Conservation (phyloP, 495 filamentous ascomycete species). For the Chaetomium fimeti region DNA sequence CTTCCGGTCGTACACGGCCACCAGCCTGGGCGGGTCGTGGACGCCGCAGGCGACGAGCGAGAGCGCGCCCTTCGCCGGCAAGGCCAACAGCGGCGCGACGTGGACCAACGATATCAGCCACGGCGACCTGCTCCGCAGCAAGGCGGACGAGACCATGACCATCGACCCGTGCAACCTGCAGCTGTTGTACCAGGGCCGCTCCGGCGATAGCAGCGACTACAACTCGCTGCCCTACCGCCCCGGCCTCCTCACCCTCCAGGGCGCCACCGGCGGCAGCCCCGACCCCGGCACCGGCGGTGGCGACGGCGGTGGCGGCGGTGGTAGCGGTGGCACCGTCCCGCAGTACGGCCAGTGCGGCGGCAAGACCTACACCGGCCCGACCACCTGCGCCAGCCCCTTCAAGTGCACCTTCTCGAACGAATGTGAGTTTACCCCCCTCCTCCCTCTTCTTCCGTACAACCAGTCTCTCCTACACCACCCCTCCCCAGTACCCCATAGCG, state of each 20-base stretch:
- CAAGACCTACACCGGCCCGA: constrained; percentile 25
- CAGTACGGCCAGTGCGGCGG: constrained; percentile 28
- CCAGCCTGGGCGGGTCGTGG: constrained; percentile 54
- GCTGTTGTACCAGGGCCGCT: constrained; percentile 57
- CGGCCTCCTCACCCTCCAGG: constrained; percentile 50
- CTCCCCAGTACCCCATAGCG: too few relatives aligned
- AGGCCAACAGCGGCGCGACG: constrained; percentile 58
- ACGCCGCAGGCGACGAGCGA: constrained; percentile 53
- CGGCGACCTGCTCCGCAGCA: constrained; percentile 56
- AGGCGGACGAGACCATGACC: constrained; percentile 56
- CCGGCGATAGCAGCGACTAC: constrained; percentile 41
- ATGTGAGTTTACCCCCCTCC: constrained; percentile 7
- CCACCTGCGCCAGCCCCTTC: constrained; percentile 22
- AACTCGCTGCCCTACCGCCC: constrained; percentile 50
- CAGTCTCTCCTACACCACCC: background rate
- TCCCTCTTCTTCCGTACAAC: too few relatives aligned
- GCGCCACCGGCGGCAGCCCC: constrained; percentile 12
- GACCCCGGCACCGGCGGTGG: background rate
- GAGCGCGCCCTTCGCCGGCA: constrained; percentile 58
- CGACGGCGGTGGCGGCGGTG: background rate
- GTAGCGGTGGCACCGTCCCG: constrained; percentile 18
- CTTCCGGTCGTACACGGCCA: constrained; percentile 63
- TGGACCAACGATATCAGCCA: constrained; percentile 67
- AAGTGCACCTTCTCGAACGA: constrained; percentile 25
- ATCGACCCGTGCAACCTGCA: constrained; percentile 59